These are phyloP conservation scores for Nitzschia palea DNA, from an alignment of 108 stramenopile species.

Conservation along the genomic window DNA sequence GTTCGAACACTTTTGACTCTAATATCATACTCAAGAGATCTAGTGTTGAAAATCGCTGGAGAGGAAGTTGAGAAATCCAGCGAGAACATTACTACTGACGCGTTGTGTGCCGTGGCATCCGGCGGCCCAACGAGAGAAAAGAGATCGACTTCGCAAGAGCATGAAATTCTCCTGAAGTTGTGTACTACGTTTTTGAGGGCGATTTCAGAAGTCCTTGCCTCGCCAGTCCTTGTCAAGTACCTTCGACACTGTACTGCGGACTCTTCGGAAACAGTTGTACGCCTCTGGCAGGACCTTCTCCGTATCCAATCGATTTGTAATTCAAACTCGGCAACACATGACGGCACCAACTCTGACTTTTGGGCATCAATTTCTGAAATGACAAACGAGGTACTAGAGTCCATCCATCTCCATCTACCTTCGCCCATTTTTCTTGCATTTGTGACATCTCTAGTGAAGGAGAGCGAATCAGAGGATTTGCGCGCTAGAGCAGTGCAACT, in stretches of 20 bases:
- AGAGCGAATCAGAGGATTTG: conserved; percentile 58
- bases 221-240: conserved; percentile 2
- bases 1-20: conserved; percentile 24
- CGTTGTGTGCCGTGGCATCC: background rate
- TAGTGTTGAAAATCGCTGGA: conserved; percentile 22
- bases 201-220: conserved; percentile 14
- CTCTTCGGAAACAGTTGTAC: conserved; percentile 9
- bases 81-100: background rate
- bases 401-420: conserved; percentile 63
- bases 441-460: conserved; percentile 57
- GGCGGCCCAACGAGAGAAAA: background rate
- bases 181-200: conserved; percentile 12
- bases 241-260: conserved; percentile 9
- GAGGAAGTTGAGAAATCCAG: background rate
- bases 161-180: background rate
- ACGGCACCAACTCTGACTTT: conserved; percentile 25
- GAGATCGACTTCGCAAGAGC: background rate
- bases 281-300: conserved; percentile 74
- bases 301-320: conserved; percentile 49
- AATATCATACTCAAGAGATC: conserved; percentile 42
- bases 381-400: conserved; percentile 49
- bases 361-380: conserved; percentile 49
- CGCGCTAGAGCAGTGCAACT: conserved; percentile 59
- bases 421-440: conserved; percentile 81
- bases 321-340: conserved; percentile 24